Conservation (phyloP, 1,284 basidiomycete genomes). For the Pseudozyma sp. region DNA sequence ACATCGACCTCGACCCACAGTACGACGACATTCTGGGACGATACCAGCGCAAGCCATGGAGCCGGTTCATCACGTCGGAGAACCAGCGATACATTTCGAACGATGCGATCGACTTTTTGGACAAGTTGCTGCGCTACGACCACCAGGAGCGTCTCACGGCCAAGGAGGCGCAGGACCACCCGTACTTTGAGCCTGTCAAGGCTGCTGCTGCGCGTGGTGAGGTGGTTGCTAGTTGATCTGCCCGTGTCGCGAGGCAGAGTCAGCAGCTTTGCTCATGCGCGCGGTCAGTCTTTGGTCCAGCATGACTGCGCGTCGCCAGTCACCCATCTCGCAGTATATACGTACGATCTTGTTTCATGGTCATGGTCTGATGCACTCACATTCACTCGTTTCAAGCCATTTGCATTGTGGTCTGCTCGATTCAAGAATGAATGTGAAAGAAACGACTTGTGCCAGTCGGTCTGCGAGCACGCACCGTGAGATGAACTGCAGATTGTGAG, state of each 20-base stretch:
- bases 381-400: neutral
- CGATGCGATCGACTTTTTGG: slow-evolving; percentile 80
- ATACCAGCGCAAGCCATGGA: slow-evolving; percentile 90
- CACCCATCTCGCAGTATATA: neutral
- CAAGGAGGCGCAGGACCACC: slow-evolving; percentile 69
- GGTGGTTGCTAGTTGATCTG: slow-evolving; percentile 37
- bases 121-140: slow-evolving; percentile 94
- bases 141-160: slow-evolving; percentile 97
- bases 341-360: slow-evolving; percentile 1
- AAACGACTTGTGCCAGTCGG: no score
- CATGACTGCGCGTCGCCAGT: neutral
- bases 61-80: slow-evolving; percentile 72
- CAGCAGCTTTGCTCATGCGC: neutral
- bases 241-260: neutral
- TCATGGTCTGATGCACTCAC: slow-evolving; percentile 1
- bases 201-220: slow-evolving; percentile 48
- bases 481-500: no score
- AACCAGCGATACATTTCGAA: slow-evolving; percentile 98
- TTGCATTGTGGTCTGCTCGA: neutral
- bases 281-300: neutral
- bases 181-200: slow-evolving; percentile 65
- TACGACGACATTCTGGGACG: slow-evolving; percentile 68
- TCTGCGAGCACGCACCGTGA: no score
- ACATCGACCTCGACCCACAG: slow-evolving; percentile 75
- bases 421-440: neutral